These are phyloP conservation scores for Xylaria acuta DNA, from an alignment of 495 filamentous ascomycete genomes.

Conservation along the genomic window DNA sequence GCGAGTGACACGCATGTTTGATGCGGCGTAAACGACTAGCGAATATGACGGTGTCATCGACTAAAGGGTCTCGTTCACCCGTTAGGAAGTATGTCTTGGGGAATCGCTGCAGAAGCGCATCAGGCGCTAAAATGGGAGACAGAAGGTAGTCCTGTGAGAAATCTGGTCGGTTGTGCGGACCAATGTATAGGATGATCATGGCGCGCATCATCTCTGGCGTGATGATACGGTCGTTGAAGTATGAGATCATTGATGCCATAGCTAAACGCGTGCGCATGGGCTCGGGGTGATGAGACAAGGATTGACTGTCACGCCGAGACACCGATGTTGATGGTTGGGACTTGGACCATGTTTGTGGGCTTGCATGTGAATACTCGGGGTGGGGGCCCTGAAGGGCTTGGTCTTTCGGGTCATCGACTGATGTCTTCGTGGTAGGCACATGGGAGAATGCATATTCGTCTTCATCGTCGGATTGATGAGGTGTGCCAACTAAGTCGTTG, in stretches of 20 bases:
- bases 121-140: conserved; percentile 87
- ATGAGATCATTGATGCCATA: conserved; percentile 94
- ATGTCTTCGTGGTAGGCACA: conserved; percentile 27
- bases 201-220: conserved; percentile 98
- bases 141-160: conserved; percentile 91
- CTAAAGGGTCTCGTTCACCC: conserved; percentile 91
- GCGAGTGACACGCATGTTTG: conserved; percentile 66
- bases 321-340: conserved; percentile 35
- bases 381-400: conserved; percentile 38
- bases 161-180: conserved; percentile 88
- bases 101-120: conserved; percentile 78
- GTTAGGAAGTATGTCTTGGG: conserved; percentile 94
- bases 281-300: conserved; percentile 59
- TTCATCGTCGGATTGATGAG: conserved; percentile 68
- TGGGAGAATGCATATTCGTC: conserved; percentile 49
- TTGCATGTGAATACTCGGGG: conserved; percentile 53
- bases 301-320: conserved; percentile 26
- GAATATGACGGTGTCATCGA: conserved; percentile 96
- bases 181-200: conserved; percentile 98
- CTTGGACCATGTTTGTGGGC: conserved; percentile 45
- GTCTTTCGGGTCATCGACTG: conserved; percentile 17
- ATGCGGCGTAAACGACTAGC: conserved; percentile 84
- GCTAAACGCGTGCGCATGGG: conserved; percentile 87
- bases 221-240: conserved; percentile 94
- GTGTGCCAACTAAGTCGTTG: conserved; percentile 63